Evolutionary conservation across 2,329 filamentous ascomycete genomes (phyloP), one percentile per base, ranked within the genome.

Genomic region (Venturiaceae sp.): DNA sequence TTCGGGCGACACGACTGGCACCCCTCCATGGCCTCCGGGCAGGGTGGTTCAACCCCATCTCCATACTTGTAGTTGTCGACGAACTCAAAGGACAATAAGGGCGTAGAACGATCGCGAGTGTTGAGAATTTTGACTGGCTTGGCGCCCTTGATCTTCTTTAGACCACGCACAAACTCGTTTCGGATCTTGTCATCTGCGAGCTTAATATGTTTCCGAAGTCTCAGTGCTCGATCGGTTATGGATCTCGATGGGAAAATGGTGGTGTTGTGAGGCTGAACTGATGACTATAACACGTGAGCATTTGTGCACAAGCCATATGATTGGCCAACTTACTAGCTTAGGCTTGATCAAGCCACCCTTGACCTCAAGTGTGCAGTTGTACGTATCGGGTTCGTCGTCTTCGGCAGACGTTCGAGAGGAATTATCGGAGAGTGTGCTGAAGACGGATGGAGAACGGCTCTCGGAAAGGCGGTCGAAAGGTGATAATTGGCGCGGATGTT

Each of bases 31-130:
- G 89, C 87, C 30, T 79, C 85, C 53, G 76, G 74, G 61, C 81
- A 81, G 3, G 81, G 81, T 13, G 79, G 76, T 46, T 80, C 69
- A 0, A 92, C 85, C 21, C 82, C 86, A 1, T 78, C 64, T 2
- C 80, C 73, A 1, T 88, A 75, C 3, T 86, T 74, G 9, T 83
- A 84, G 1, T 78, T 71, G 6, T 84, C 75, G 57, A 91, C 85
- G 68, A 92, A 92, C 0, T 76, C 76, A 64, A 94, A 95, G 39
- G 80, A 73, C 0, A 81, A 71, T 0, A 87, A 84, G 0, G 79
- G 80, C 64, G 77, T 63, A 65, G 76, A 59, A 1, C 77, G 71
- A 63, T 87, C 84, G 2, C 81, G 71, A 0, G 77, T 73, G 66
- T 92, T 92, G 55, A 84, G 72, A 1, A 92, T 78, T 0, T 81